A percentile compares a stretch with the other conserved stretches of the same genome.
These are phyloP conservation scores for Pseudisothecium myosuroides DNA, from an alignment of 225 moss, liverwort and hornwort species.

Conservation along the genomic window DNA sequence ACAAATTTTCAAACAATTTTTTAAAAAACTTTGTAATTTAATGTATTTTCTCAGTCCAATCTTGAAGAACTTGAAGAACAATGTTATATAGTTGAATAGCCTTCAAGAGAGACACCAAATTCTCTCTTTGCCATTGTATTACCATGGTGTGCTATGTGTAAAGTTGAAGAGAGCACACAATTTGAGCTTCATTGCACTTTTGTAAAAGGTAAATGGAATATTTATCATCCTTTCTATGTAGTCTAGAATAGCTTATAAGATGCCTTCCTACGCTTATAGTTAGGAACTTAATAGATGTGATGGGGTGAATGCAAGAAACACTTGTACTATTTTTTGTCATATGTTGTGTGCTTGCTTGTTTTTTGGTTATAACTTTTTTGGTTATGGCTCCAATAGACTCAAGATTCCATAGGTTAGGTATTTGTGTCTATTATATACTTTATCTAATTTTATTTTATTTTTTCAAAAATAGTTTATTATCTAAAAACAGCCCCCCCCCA, in stretches of 20 bases:
- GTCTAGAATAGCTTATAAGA: not conserved
- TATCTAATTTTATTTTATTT: not conserved
- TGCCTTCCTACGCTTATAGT: not conserved
- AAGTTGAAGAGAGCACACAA: not conserved
- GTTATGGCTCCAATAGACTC: not conserved
- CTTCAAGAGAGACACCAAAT: not conserved
- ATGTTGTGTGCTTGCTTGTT: accelerated
- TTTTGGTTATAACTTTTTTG: no score
- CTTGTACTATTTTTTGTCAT: not conserved
- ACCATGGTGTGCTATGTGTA: not conserved
- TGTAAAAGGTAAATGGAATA: not conserved
- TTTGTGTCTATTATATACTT: accelerated
- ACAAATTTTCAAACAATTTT: not conserved
- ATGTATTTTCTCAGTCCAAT: accelerated
- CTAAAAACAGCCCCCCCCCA: not conserved
- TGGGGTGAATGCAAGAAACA: not conserved
- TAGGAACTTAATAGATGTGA: not conserved
- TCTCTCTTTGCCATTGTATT: not conserved
- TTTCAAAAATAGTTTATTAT: no score
- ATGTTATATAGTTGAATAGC: not conserved
- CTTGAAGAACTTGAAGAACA: not conserved
- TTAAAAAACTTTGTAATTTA: not conserved
- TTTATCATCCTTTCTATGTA: not conserved
- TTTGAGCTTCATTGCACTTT: not conserved
- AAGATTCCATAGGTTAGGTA: not conserved